Conservation (phyloP, 2,329 filamentous ascomycete genomes). For the Claviceps humidiphila region DNA sequence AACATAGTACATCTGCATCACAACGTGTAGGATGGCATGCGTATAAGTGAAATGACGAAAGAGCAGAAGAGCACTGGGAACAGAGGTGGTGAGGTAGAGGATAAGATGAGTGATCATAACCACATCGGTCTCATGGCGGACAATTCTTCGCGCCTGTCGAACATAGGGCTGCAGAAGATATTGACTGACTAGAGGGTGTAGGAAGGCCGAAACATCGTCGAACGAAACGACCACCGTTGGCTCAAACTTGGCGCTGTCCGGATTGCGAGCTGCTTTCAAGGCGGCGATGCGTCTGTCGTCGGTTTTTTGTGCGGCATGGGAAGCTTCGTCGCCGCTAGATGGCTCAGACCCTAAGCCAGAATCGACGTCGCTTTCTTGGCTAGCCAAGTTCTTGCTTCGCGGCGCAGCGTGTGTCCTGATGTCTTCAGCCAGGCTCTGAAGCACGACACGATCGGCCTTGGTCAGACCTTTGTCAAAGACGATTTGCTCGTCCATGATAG, state of each 20-base stretch:
- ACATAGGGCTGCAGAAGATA: conserved; percentile 48
- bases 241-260: conserved; percentile 26
- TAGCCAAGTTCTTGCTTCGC: neutral
- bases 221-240: conserved; percentile 30
- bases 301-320: neutral
- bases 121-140: conserved; percentile 57
- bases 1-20: conserved; percentile 55
- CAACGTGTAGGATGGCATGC: conserved; percentile 52
- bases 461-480: conserved; percentile 27
- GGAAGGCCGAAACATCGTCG: conserved; percentile 25
- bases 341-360: conserved; percentile 7
- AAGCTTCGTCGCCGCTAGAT: conserved; percentile 2
- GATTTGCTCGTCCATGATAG: conserved; percentile 14
- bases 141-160: conserved; percentile 37
- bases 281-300: conserved; percentile 14
- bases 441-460: conserved; percentile 25
- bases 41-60: conserved; percentile 53
- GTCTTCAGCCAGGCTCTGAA: conserved; percentile 26
- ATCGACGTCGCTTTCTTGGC: conserved; percentile 2
- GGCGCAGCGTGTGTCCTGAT: conserved; percentile 12
- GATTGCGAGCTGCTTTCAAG: conserved; percentile 30
- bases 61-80: conserved; percentile 55
- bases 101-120: conserved; percentile 67
- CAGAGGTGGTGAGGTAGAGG: conserved; percentile 54
- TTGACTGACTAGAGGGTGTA: conserved; percentile 27